phyloP scores from a whole-genome alignment of 176 grass and related monocot genomes.

The Aegilops tauschii region DNA sequence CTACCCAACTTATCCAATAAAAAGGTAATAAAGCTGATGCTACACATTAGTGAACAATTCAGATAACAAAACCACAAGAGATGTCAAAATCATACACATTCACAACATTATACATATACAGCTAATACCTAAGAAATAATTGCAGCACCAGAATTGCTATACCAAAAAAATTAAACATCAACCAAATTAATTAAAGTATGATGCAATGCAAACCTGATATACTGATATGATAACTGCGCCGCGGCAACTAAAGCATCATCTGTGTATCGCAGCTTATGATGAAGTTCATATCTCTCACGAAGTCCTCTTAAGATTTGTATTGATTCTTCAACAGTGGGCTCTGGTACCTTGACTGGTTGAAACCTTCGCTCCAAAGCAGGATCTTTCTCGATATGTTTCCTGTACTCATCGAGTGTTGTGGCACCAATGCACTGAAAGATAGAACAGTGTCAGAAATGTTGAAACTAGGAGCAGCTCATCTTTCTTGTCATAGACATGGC shows the following conservation, averaged over 20 bases:
- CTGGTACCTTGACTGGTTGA: slow-evolving; percentile 95
- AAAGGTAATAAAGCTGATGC: slow-evolving; percentile 7
- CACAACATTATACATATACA: too few species aligned
- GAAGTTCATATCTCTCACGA: slow-evolving; percentile 95
- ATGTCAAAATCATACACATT: not conserved
- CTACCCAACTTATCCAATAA: not conserved
- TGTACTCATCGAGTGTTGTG: slow-evolving; percentile 93
- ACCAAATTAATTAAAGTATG: not conserved
- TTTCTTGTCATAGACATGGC: not conserved
- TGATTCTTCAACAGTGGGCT: slow-evolving; percentile 97
- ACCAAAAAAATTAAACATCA: not conserved
- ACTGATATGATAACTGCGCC: slow-evolving; percentile 89
- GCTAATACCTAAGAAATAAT: slow-evolving; percentile 1
- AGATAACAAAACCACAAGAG: not conserved
- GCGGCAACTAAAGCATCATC: slow-evolving; percentile 91
- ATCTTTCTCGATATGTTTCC: slow-evolving; percentile 99
- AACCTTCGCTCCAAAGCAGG: slow-evolving; percentile 93
- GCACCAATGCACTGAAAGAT: slow-evolving; percentile 94
- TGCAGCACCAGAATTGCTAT: not conserved
- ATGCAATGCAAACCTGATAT: slow-evolving; percentile 66
- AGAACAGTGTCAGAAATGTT: slow-evolving; percentile 23
- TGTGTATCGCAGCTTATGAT: slow-evolving; percentile 90
- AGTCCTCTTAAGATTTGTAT: slow-evolving; percentile 95
- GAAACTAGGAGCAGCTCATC: slow-evolving; percentile 2
- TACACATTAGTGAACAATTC: not conserved